phyloP scores from a whole-genome alignment of 1,284 basidiomycete genomes.

The Fomitopsis schrenkii region DNA sequence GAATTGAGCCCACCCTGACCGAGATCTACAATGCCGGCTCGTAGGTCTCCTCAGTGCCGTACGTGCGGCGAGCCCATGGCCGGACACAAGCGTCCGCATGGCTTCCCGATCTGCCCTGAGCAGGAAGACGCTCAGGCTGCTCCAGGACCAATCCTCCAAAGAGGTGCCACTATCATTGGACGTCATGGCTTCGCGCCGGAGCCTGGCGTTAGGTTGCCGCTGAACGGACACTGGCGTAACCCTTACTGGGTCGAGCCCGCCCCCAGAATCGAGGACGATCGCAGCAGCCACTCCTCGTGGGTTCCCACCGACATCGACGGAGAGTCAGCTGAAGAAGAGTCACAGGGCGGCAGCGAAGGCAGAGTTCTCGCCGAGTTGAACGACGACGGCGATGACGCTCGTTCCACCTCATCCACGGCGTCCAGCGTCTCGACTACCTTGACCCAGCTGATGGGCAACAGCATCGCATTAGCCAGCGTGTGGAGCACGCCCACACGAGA shows the following conservation, averaged over 20 bases:
- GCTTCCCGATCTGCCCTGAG: conserved; percentile 23
- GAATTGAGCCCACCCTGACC: conserved; percentile 6
- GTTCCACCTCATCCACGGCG: not conserved
- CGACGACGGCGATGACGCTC: not conserved
- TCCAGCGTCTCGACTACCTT: conserved; percentile 31
- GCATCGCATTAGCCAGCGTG: conserved; percentile 22
- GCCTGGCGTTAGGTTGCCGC: conserved; percentile 6
- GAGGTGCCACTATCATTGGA: conserved; percentile 4
- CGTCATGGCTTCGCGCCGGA: conserved; percentile 3
- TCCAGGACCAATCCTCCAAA: conserved; percentile 7
- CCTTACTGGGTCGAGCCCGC: conserved; percentile 23
- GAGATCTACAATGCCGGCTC: conserved; percentile 11
- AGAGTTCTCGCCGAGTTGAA: not conserved
- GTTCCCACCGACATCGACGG: conserved; percentile 20
- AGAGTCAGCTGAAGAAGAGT: conserved; percentile 10
- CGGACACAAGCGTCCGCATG: conserved; percentile 28
- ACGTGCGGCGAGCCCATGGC: conserved; percentile 26
- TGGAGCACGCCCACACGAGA: conserved; percentile 22
- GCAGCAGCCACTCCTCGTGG: conserved; percentile 13
- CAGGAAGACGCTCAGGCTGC: not conserved
- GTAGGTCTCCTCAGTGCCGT: conserved; percentile 26
- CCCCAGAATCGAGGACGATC: conserved; percentile 4
- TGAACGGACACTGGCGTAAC: conserved; percentile 17
- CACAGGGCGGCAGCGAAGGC: conserved; percentile 9
- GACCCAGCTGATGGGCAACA: conserved; percentile 10